These are phyloP conservation scores for Porogramme epimiltina DNA, from an alignment of 1,284 basidiomycete genomes.

Conservation along the genomic window DNA sequence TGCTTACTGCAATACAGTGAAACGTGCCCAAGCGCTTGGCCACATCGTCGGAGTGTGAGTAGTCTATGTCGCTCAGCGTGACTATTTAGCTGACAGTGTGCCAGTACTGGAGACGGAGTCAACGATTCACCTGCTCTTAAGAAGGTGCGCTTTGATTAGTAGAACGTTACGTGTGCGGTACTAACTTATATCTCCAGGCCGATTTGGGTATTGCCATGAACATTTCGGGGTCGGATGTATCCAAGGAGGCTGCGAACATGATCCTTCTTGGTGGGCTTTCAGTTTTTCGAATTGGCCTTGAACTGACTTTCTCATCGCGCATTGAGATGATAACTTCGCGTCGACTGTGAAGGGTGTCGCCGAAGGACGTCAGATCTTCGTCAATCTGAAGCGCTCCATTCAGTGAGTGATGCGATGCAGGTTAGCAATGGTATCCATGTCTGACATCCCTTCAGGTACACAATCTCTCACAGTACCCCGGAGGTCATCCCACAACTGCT, in stretches of 20 bases:
- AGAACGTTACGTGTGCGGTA: no score
- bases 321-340: constrained; percentile 65
- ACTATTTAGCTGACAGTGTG: background rate
- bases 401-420: constrained; percentile 41
- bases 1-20: constrained; percentile 41
- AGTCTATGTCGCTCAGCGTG: background rate
- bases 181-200: constrained; percentile 36
- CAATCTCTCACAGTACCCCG: constrained; percentile 67
- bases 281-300: background rate
- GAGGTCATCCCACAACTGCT: constrained; percentile 70
- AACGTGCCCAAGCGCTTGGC: constrained; percentile 68
- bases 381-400: constrained; percentile 69
- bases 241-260: constrained; percentile 76
- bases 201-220: constrained; percentile 79
- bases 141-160: constrained; percentile 37
- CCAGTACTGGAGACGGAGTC: constrained; percentile 63
- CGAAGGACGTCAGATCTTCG: constrained; percentile 70
- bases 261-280: constrained; percentile 54
- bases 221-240: constrained; percentile 71
- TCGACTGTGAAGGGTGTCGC: constrained; percentile 73
- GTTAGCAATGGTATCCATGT: no score
- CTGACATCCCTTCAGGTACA: constrained; percentile 45
- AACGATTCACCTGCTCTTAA: constrained; percentile 74
- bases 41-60: constrained; percentile 72
- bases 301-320: background rate